phyloP scores from a whole-genome alignment of 176 grass and related monocot species.

The Cocos nucifera region DNA sequence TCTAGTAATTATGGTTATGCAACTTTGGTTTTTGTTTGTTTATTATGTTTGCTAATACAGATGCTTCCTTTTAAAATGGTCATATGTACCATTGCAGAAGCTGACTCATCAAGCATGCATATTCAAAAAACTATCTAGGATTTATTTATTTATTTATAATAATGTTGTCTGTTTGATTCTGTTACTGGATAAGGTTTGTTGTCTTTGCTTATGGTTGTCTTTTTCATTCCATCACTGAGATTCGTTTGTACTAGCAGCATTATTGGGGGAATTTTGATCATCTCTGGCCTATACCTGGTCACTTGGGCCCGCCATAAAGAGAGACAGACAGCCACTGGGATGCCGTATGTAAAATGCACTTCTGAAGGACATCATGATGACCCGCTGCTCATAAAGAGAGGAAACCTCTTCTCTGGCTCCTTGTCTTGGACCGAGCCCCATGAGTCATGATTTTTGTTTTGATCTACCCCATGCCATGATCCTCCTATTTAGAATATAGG shows the following conservation, averaged over 20 bases:
- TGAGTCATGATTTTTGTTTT: conserved; percentile 39
- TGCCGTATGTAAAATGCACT: conserved; percentile 35
- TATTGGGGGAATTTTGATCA: conserved; percentile 77
- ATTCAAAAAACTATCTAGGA: no score
- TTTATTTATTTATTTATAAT: no score
- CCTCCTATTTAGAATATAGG: no score
- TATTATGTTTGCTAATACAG: no score
- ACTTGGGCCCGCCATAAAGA: conserved; percentile 73
- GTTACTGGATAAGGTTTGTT: no score
- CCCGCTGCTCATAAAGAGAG: conserved; percentile 30
- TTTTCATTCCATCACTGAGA: conserved; percentile 5
- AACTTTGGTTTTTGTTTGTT: no score
- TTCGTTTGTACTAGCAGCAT: conserved; percentile 49
- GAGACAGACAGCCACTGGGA: conserved; percentile 15
- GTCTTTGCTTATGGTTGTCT: not conserved
- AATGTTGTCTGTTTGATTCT: no score
- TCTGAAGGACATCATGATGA: conserved; percentile 23
- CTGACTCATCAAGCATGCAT: no score
- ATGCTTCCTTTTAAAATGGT: no score
- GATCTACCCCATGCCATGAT: no score
- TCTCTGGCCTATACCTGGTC: conserved; percentile 77
- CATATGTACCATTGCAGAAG: no score
- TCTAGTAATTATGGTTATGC: no score
- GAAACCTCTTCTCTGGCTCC: conserved; percentile 24
- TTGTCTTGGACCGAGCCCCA: conserved; percentile 46